A percentile compares a stretch with the other conserved stretches of the same genome.
Conservation (phyloP, 352 stramenopile species). For the Phytopythium kandeliae region DNA sequence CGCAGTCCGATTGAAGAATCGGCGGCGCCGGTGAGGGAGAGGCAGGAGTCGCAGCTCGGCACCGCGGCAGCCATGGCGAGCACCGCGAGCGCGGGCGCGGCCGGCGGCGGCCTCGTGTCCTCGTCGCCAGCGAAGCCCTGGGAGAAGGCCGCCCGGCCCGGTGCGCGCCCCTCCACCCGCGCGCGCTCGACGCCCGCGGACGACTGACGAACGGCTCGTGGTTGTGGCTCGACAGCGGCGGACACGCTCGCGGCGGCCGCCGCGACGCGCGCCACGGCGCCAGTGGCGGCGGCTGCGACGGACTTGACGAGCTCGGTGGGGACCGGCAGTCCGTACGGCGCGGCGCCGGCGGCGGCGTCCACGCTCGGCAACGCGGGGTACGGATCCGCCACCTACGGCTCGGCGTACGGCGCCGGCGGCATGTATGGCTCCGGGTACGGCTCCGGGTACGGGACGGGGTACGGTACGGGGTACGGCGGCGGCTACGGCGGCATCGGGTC, state of each 20-base stretch:
- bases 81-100: constrained; percentile 16
- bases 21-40: too few relatives aligned
- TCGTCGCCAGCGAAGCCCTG: constrained; percentile 38
- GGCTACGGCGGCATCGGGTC: constrained; percentile 15
- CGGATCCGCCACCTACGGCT: constrained; percentile 21
- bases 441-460: constrained; percentile 14
- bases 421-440: constrained; percentile 12
- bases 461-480: constrained; percentile 17
- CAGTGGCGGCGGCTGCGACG: constrained; percentile 3
- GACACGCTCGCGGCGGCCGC: constrained; percentile 13
- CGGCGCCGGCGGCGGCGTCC: constrained; percentile 1
- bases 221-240: constrained; percentile 3
- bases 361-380: constrained; percentile 21
- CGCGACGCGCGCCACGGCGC: constrained; percentile 9
- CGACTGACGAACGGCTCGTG: background rate
- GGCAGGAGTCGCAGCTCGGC: too few relatives aligned
- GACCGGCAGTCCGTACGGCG: constrained; percentile 6
- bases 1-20: too few relatives aligned
- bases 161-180: constrained; percentile 9
- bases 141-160: constrained; percentile 32
- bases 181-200: background rate
- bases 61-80: constrained; percentile 5
- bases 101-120: constrained; percentile 1
- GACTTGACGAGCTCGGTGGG: constrained; percentile 4
- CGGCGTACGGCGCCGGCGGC: background rate